A percentile compares a stretch with the other conserved stretches of the same genome.
These are phyloP conservation scores for Candida tetrigidarum DNA, from an alignment of 1,139 yeast species.

Conservation along the genomic window DNA sequence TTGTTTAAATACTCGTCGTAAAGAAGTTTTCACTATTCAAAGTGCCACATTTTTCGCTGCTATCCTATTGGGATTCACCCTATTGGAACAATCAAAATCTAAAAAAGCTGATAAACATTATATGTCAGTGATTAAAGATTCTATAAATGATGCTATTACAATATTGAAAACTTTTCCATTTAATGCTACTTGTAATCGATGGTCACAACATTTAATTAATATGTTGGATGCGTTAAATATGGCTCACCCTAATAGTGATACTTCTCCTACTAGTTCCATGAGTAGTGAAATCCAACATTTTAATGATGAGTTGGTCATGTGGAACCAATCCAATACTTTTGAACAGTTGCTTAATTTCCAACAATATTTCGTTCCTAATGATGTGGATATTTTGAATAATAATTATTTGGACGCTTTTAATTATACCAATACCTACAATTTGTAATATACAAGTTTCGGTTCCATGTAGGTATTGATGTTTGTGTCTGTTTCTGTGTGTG, in stretches of 20 bases:
- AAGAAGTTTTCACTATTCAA: constrained; percentile 18
- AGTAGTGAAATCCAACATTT: constrained; percentile 14
- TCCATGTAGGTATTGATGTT: constrained; percentile 20
- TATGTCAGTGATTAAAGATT: constrained; percentile 18
- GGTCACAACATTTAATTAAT: constrained; percentile 17
- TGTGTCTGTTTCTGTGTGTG: constrained; percentile 17
- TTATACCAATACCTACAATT: constrained; percentile 22
- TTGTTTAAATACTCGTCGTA: constrained; percentile 13
- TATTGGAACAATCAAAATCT: constrained; percentile 18
- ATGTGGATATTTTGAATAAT: constrained; percentile 17
- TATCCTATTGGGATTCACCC: constrained; percentile 18
- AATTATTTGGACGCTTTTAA: constrained; percentile 21
- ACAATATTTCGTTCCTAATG: constrained; percentile 17
- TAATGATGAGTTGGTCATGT: constrained; percentile 17
- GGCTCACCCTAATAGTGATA: background rate
- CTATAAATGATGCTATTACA: constrained; percentile 16
- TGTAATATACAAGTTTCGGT: constrained; percentile 18
- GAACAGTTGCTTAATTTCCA: constrained; percentile 19
- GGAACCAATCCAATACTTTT: constrained; percentile 17
- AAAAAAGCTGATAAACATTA: constrained; percentile 17
- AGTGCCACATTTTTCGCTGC: constrained; percentile 17
- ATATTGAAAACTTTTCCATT: constrained; percentile 15
- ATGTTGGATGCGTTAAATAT: constrained; percentile 17
- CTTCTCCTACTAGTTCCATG: constrained; percentile 8
- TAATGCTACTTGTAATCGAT: constrained; percentile 17